Evolutionary conservation across 345 rosid species (phyloP).

Genomic region (Clausena lansium): DNA sequence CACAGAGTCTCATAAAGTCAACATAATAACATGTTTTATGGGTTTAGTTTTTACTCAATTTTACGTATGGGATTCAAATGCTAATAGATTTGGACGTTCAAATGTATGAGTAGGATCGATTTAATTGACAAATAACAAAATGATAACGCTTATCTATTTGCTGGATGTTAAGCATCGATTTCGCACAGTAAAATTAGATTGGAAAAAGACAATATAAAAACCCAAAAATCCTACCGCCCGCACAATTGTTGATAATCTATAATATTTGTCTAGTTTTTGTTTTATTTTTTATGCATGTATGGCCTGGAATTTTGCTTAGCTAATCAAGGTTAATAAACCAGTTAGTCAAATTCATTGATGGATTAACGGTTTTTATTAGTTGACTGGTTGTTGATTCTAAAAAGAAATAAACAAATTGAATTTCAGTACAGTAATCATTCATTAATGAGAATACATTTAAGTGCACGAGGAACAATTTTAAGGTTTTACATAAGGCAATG

Average conservation of each 20-base stretch:
- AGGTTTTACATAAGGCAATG: conserved; percentile 5
- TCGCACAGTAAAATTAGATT: not conserved
- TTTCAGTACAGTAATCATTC: too few relatives aligned
- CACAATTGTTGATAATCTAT: not conserved
- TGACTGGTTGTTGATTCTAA: too few relatives aligned
- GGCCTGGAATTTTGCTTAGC: not conserved
- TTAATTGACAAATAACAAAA: not conserved
- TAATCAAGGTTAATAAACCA: not conserved
- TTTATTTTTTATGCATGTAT: not conserved
- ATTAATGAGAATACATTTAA: too few relatives aligned
- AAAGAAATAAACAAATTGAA: too few relatives aligned
- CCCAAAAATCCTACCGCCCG: not conserved
- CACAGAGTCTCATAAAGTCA: too few relatives aligned
- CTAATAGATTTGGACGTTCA: not conserved
- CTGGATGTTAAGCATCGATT: not conserved
- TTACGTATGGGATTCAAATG: too few relatives aligned
- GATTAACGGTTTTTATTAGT: not conserved
- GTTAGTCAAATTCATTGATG: not conserved
- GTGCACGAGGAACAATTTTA: not conserved
- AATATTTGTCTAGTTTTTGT: not conserved
- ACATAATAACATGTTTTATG: not conserved
- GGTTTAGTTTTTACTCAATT: too few relatives aligned
- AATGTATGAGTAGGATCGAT: not conserved
- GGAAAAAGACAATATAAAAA: not conserved
- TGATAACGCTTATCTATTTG: not conserved